Base-by-base conservation (phyloP, 1,139 yeast genomes). In the Meyerozyma guilliermondii region DNA sequence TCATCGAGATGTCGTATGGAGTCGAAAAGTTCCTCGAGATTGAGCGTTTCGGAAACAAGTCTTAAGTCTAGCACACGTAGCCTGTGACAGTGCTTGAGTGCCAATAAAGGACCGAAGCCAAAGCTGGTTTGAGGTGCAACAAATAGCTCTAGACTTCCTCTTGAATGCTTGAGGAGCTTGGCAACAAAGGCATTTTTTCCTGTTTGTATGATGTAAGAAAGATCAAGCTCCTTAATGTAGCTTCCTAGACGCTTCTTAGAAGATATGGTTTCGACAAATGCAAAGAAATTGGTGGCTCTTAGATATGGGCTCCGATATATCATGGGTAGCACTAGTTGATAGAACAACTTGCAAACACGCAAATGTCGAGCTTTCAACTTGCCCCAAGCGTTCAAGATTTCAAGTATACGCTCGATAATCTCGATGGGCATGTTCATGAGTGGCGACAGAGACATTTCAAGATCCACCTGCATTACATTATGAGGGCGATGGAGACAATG, bases 151-250 rank as follows among this genome's bases (percentile, higher is more conserved):
- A 92, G 64, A 39, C 73, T 74, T 20, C 72, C 62, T 9, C 88
- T 76, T 44, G 96, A 86, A 38, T 96, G 70, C 54, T 95, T 78
- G 44, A 92, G 65, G 5, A 92, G 59, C 50, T 86, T 83, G 1
- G 97, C 87, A 17, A 92, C 91, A 60, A 74, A 85, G 1, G 97
- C 92, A 63, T 89, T 92, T 57, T 87, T 89, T n/a, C 98, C 98
- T 36, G 88, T 76, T 60, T 92, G 98, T 44, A 88, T 80, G 41
- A 91, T 87, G 43, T 80, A 74, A 8, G 95, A 75, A 39, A 92
- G 67, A 57, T 92, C 94, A 29, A 92, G 68, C 11, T 66, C 66
- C 41, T 64, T 63, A 13, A 85, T 81, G 46, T 71, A 58, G 18
- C 64, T 57, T 4, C 76, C 78, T 20, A 73, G 56, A 28, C 55